Evolutionary conservation across 1,284 basidiomycete species (phyloP), one percentile per base, ranked within the genome.

Genomic region (Inonotus hispidus): DNA sequence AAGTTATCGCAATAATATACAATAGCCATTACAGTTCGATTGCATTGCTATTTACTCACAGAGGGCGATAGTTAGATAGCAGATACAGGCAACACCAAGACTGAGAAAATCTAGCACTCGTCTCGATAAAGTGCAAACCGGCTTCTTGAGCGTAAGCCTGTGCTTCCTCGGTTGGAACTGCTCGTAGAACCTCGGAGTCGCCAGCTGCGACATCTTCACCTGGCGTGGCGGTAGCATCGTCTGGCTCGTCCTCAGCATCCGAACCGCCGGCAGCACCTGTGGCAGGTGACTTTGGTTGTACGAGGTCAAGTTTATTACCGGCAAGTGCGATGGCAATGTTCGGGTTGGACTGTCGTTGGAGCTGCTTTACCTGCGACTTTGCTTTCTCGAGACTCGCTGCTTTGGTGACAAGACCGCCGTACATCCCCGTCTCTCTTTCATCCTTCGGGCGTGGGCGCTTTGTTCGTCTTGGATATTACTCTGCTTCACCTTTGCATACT

Each of bases 221-320:
- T 0, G 90, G 92, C n/a, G 90, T 91, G 6, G 90, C 91, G 19
- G 90, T 90, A 74, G 93, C 90, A 68, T 92, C 88, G 1, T 88
- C 84, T 68, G 92, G 91, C 65, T 92, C 89, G 69, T 93, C 92
- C 3, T 85, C 83, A 62, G 89, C 85, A 16, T 75, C 70, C 10
- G 82, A 73, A 2, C 83, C 68, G 2, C 77, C 77, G 7, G 2
- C 3, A n/a, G n/a, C n/a, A n/a, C n/a, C n/a, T n/a, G 68, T 58
- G 21, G 82, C 69, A 14, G 82, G 75, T 7, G 87, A 80, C 1
- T 81, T 67, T 10, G 87, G 76, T 68, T 90, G 86, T 37, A 97
- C 93, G 64, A 98, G 83, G 76, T 98, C 95, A 68, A 97, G 82
- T 76, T 97, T 97, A 83, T 97, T 97, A 45, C 95, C 95, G 11